Evolutionary conservation across 2,329 filamentous ascomycete species (phyloP).

Genomic region (Penicillium sclerotiorum): DNA sequence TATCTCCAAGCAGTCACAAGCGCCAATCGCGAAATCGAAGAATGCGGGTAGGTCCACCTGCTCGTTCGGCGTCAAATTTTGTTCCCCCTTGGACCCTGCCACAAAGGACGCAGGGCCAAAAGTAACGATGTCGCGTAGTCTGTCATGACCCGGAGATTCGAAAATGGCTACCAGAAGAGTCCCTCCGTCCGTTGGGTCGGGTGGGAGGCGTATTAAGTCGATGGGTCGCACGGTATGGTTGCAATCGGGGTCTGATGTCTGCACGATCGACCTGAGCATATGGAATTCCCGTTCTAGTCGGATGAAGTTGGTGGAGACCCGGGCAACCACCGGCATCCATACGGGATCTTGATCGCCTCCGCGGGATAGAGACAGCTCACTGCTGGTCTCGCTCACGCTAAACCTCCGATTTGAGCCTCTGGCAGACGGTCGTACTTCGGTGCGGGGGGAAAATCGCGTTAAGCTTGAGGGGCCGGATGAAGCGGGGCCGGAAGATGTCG

Average conservation of each 20-base stretch:
- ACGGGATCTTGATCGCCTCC: constrained; percentile 42
- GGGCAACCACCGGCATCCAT: constrained; percentile 72
- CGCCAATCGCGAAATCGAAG: constrained; percentile 87
- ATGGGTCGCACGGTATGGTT: constrained; percentile 79
- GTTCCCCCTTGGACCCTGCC: constrained; percentile 54
- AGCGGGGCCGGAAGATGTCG: constrained; percentile 33
- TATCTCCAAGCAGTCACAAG: constrained; percentile 81
- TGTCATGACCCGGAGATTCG: constrained; percentile 74
- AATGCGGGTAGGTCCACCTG: constrained; percentile 75
- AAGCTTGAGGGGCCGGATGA: constrained; percentile 48
- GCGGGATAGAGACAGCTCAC: constrained; percentile 45
- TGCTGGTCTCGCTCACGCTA: constrained; percentile 55
- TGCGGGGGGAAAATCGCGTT: constrained; percentile 46
- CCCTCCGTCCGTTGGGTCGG: constrained; percentile 68
- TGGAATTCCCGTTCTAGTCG: constrained; percentile 87
- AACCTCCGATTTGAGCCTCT: constrained; percentile 49
- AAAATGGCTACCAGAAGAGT: constrained; percentile 80
- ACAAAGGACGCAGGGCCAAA: constrained; percentile 76
- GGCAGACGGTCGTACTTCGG: constrained; percentile 44
- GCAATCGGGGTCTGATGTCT: constrained; percentile 70
- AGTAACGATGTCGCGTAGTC: constrained; percentile 69
- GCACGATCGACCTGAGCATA: constrained; percentile 72
- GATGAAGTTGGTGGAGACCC: constrained; percentile 78
- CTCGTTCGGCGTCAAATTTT: constrained; percentile 55
- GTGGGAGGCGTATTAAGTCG: constrained; percentile 72